Evolutionary conservation across 2,329 filamentous ascomycete species (phyloP).

Genomic region (Ophiostoma ulmi): DNA sequence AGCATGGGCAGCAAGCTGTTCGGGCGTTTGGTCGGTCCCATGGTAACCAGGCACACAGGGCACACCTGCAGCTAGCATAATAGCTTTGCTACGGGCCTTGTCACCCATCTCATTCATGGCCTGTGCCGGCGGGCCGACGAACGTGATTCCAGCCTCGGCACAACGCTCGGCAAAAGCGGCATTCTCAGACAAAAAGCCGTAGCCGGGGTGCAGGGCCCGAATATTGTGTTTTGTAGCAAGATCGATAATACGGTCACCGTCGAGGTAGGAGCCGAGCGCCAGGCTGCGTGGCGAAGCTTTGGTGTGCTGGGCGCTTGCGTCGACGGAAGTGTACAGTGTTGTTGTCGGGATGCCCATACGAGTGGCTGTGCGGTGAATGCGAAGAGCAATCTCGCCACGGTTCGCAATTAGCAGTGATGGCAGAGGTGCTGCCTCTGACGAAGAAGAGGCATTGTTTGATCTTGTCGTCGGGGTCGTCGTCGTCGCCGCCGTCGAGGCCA

Average conservation of each 20-base stretch:
- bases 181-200: slow-evolving; percentile 95
- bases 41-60: slow-evolving; percentile 97
- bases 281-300: slow-evolving; percentile 76
- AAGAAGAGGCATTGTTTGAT: slow-evolving; percentile 33
- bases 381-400: slow-evolving; percentile 90
- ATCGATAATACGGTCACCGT: slow-evolving; percentile 85
- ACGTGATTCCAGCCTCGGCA: slow-evolving; percentile 82
- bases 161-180: slow-evolving; percentile 83
- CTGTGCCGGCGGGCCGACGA: slow-evolving; percentile 82
- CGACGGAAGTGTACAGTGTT: slow-evolving; percentile 90
- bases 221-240: slow-evolving; percentile 83
- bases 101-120: slow-evolving; percentile 89
- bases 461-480: slow-evolving; percentile 16
- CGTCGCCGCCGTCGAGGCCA: slow-evolving; percentile 19
- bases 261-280: slow-evolving; percentile 83
- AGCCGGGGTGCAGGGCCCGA: slow-evolving; percentile 89
- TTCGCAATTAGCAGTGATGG: slow-evolving; percentile 90
- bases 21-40: slow-evolving; percentile 69
- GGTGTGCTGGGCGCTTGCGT: slow-evolving; percentile 82
- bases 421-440: slow-evolving; percentile 30
- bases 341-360: slow-evolving; percentile 88
- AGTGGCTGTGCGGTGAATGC: slow-evolving; percentile 82
- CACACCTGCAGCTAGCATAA: slow-evolving; percentile 92
- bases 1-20: slow-evolving; percentile 58
- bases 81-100: slow-evolving; percentile 89